Conservation (phyloP, 345 rosid genomes). For the Linum trigynum region DNA sequence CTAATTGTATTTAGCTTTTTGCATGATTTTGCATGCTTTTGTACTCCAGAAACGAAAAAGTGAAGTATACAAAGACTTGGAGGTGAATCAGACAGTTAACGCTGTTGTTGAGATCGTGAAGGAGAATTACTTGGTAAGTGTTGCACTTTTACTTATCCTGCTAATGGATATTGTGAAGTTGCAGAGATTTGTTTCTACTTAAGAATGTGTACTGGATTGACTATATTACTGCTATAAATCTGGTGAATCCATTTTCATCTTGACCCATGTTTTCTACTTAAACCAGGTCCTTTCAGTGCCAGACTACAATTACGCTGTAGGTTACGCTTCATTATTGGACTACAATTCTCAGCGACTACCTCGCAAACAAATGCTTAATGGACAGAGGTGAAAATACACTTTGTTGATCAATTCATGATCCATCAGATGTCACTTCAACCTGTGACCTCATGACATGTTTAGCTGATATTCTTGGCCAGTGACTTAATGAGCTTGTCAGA, state of each 20-base stretch:
- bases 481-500: background rate
- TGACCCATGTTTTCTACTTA: constrained; percentile 6
- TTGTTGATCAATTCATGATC: background rate
- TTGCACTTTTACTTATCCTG: constrained; percentile 6
- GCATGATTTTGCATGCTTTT: constrained; percentile 10
- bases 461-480: background rate
- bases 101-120: constrained; percentile 91
- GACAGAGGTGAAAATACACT: constrained; percentile 53
- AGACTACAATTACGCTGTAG: constrained; percentile 57
- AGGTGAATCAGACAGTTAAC: constrained; percentile 60
- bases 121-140: constrained; percentile 85
- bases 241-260: background rate
- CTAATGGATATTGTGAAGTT: constrained; percentile 5
- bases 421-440: background rate
- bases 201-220: background rate
- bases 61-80: constrained; percentile 48
- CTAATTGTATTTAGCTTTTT: constrained; percentile 12
- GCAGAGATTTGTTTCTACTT: constrained; percentile 4
- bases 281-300: constrained; percentile 84
- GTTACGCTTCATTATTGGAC: constrained; percentile 74
- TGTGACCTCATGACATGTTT: background rate
- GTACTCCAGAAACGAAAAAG: constrained; percentile 65
- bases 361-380: constrained; percentile 50
- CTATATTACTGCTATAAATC: background rate
- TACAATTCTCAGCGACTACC: constrained; percentile 76